Base-by-base conservation (phyloP, 352 stramenopile species). In the Globisporangium viniferum region DNA sequence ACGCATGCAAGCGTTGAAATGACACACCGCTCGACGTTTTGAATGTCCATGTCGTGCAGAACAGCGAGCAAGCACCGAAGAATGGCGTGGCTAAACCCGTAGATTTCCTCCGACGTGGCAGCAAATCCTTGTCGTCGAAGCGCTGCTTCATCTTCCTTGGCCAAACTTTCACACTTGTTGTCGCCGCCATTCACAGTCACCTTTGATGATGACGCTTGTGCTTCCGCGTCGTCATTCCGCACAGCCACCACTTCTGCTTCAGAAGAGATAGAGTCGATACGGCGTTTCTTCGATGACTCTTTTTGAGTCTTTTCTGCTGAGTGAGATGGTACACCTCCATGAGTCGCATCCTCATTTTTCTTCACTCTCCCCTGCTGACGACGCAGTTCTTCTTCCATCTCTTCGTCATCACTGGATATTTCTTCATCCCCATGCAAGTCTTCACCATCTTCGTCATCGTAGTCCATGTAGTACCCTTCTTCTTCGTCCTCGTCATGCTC, bases 11-110 rank as follows among this genome's bases (percentile, higher is more conserved):
- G 44, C 5, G 82, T 90, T 27, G 82, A 90, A 5, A 93, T 59
- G 36, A 93, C 75, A 3, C 75, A 76, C 12, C 80, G 82, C 60
- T 89, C 82, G 41, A 90, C 74, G 55, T 91, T 90, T 54, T 92
- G 80, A 27, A 90, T 78, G 58, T 92, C 84, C 59, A 90, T 75
- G 44, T 77, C 68, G 49, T 80, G 73, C 46, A 93, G 62, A 20
- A 89, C 76, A 33, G 75, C 58, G 22, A 93, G 64, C 15, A 93
- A 59, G 33, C 77, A 88, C 27, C 72, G 62, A 2, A 80, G 62
- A 31, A 92, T 73, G 20, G 78, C 73, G 14, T 74, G 61, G 62
- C 81, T 82, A 31, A 91, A 92, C 10, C 51, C 70, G 67, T 81
- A 73, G 5, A 89, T 73, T 61, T 91, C 71, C 2, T 77, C 72